Evolutionary conservation across 2,329 filamentous ascomycete genomes (phyloP).

Genomic region (Lomentospora prolificans): DNA sequence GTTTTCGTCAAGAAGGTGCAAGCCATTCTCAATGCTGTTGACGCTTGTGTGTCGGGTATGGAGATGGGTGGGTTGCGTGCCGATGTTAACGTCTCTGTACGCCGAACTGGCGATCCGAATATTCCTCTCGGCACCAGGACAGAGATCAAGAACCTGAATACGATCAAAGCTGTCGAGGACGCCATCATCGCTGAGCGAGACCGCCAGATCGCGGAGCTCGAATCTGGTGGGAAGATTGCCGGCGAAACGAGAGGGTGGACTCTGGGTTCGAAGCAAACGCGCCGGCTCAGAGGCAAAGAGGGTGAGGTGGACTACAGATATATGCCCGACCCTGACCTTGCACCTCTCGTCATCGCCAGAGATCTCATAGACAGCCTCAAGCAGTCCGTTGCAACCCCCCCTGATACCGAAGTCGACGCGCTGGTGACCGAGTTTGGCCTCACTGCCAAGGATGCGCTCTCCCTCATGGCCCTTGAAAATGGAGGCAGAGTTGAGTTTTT

Average conservation of each 20-base stretch:
- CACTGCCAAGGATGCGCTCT: constrained; percentile 71
- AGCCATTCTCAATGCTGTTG: constrained; percentile 64
- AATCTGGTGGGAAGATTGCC: constrained; percentile 62
- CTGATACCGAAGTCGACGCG: constrained; percentile 58
- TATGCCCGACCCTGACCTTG: constrained; percentile 92
- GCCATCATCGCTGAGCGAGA: constrained; percentile 86
- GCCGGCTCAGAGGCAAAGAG: constrained; percentile 78
- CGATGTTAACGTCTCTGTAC: constrained; percentile 91
- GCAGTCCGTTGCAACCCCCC: constrained; percentile 55
- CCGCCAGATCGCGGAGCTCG: constrained; percentile 72
- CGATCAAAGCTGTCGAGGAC: constrained; percentile 90
- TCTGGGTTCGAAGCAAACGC: constrained; percentile 72
- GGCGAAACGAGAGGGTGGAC: constrained; percentile 94
- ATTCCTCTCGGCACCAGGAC: constrained; percentile 67
- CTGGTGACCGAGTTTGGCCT: constrained; percentile 57
- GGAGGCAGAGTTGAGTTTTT: constrained; percentile 78
- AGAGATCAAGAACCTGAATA: constrained; percentile 95
- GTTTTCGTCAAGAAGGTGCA: constrained; percentile 86
- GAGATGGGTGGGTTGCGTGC: constrained; percentile 83
- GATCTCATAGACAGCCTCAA: constrained; percentile 59
- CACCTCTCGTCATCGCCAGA: constrained; percentile 63
- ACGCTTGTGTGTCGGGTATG: constrained; percentile 86
- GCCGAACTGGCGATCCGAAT: constrained; percentile 37
- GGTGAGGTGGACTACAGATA: constrained; percentile 97
- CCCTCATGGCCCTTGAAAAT: constrained; percentile 66